Evolutionary conservation across 495 filamentous ascomycete species (phyloP).

Genomic region (Neurospora tetrasperma): DNA sequence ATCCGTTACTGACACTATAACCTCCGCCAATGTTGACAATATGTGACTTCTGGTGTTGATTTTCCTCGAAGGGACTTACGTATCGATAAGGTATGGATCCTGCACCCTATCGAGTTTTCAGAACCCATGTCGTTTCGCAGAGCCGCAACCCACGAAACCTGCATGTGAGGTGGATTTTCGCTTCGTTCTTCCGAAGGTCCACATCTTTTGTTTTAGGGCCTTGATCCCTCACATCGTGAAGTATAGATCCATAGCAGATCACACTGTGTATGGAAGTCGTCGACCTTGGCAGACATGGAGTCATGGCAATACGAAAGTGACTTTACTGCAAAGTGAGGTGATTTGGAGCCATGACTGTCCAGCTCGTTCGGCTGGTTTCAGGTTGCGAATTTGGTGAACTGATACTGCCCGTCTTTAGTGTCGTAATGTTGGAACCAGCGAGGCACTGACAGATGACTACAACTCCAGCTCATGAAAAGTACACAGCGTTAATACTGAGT

Average conservation of each 20-base stretch:
- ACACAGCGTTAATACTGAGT: neutral
- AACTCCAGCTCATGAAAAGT: neutral
- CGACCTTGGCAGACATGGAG: neutral
- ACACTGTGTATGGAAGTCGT: neutral
- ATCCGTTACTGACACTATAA: neutral
- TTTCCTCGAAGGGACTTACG: neutral
- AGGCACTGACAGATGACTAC: neutral
- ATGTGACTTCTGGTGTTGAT: neutral
- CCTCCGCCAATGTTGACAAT: neutral
- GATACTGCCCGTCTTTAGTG: too few species aligned
- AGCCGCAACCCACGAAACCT: neutral
- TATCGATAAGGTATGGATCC: neutral
- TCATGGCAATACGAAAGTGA: neutral
- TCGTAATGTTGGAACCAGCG: neutral
- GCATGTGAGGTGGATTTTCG: neutral
- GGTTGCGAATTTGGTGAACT: neutral
- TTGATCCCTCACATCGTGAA: neutral
- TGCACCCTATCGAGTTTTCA: neutral
- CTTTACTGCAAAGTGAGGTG: neutral
- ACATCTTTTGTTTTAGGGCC: neutral
- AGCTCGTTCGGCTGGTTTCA: neutral
- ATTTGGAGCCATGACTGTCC: neutral
- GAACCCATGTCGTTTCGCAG: neutral
- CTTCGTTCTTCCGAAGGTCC: neutral
- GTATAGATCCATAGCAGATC: neutral